phyloP scores from a whole-genome alignment of 345 rosid genomes.

The Triadica sebifera region DNA sequence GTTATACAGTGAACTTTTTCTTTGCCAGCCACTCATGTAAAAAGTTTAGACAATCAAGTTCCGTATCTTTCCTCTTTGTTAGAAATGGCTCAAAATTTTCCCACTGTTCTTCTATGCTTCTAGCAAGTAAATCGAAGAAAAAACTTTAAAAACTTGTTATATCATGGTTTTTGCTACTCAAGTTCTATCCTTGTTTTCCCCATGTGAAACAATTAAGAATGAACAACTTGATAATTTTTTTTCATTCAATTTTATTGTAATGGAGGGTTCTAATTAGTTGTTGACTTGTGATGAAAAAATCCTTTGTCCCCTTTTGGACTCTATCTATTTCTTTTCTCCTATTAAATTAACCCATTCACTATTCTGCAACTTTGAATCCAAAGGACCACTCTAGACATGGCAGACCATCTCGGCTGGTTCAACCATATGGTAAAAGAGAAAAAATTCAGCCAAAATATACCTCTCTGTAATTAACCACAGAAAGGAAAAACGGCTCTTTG shows the following conservation, averaged over 20 bases:
- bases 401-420: not conserved
- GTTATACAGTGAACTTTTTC: not conserved
- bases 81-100: not conserved
- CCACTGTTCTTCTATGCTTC: not conserved
- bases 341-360: not conserved
- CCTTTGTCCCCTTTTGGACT: not conserved
- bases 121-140: not conserved
- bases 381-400: not conserved
- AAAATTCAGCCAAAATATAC: conserved; percentile 29
- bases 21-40: not conserved
- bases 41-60: not conserved
- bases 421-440: not conserved
- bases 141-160: not conserved
- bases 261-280: not conserved
- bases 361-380: not conserved
- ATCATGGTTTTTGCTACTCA: not conserved
- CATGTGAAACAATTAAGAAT: not conserved
- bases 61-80: not conserved
- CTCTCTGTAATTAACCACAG: conserved; percentile 44
- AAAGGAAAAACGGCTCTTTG: conserved; percentile 79
- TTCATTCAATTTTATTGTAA: not conserved
- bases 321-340: not conserved
- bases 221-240: too few relatives aligned
- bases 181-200: not conserved
- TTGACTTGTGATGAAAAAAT: not conserved